These are phyloP conservation scores for Geosmithia putterillii DNA, from an alignment of 2,329 filamentous ascomycete genomes.

Conservation along the genomic window DNA sequence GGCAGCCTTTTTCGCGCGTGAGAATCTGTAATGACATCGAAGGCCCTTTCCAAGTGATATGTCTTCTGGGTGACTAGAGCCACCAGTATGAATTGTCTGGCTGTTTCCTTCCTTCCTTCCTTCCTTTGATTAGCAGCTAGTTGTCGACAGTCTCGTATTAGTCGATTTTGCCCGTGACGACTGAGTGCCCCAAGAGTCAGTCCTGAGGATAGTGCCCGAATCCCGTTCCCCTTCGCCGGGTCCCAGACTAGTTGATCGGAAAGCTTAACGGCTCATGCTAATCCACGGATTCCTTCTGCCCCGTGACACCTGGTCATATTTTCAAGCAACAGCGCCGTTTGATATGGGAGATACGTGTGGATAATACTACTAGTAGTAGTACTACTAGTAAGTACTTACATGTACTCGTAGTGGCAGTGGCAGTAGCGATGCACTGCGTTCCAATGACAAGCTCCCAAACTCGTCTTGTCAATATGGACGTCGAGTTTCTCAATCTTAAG, in stretches of 20 bases:
- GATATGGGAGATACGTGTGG: no score
- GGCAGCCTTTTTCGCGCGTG: not conserved
- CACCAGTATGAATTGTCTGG: no score
- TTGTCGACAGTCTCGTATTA: no score
- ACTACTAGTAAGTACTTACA: not conserved
- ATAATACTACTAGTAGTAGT: not conserved
- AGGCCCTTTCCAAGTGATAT: no score
- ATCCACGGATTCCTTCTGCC: not conserved
- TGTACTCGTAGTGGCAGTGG: no score
- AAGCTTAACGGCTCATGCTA: not conserved
- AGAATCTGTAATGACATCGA: no score
- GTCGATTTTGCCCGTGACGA: not conserved
- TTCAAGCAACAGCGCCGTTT: not conserved
- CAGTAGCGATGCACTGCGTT: no score
- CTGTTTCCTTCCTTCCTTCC: no score
- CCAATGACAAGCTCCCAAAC: no score
- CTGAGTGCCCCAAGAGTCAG: not conserved
- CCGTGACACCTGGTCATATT: not conserved
- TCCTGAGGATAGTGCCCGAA: not conserved
- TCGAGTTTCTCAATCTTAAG: not conserved
- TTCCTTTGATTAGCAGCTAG: no score
- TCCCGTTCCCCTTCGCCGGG: not conserved
- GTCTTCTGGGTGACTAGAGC: no score
- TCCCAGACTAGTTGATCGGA: not conserved
- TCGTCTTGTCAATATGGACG: no score